Conservation (phyloP, 2,329 filamentous ascomycete genomes). For the Penicillium sp. region DNA sequence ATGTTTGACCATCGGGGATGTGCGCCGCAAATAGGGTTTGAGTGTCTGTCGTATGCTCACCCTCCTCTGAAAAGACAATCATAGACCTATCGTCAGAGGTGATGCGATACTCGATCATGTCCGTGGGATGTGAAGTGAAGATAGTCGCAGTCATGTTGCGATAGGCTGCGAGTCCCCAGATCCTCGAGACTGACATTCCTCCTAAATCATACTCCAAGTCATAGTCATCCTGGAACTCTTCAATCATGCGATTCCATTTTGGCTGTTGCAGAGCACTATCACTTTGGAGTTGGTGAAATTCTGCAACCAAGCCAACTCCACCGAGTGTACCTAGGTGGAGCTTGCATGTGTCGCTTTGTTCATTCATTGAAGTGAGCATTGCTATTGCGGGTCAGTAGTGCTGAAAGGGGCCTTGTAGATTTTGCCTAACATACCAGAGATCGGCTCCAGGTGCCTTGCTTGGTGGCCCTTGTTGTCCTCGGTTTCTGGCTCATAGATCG, state of each 20-base stretch:
- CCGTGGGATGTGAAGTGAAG: conserved; percentile 55
- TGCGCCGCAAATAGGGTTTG: conserved; percentile 12
- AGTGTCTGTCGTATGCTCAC: conserved; percentile 15
- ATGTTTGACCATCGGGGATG: conserved; percentile 17
- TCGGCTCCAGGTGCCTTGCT: conserved; percentile 32
- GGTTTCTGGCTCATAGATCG: conserved; percentile 21
- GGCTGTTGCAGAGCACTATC: conserved; percentile 10
- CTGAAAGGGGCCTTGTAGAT: too few species aligned
- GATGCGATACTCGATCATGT: conserved; percentile 58
- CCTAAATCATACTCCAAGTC: conserved; percentile 52
- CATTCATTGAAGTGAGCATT: conserved; percentile 23
- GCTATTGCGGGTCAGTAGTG: conserved; percentile 26
- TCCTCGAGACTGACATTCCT: conserved; percentile 50
- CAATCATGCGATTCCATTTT: conserved; percentile 34
- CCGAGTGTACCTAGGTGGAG: conserved; percentile 36
- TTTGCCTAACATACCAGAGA: conserved; percentile 31
- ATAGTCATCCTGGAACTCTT: conserved; percentile 44
- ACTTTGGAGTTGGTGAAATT: conserved; percentile 14
- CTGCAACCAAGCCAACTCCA: conserved; percentile 24
- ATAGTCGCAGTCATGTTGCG: conserved; percentile 51
- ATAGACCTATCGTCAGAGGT: conserved; percentile 46
- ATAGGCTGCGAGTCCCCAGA: conserved; percentile 56
- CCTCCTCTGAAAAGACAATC: conserved; percentile 36
- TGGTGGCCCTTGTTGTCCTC: conserved; percentile 12
- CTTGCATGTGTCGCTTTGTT: conserved; percentile 13